These are phyloP conservation scores for Fusarium mexicanum DNA, from an alignment of 2,329 filamentous ascomycete species.

Conservation along the genomic window DNA sequence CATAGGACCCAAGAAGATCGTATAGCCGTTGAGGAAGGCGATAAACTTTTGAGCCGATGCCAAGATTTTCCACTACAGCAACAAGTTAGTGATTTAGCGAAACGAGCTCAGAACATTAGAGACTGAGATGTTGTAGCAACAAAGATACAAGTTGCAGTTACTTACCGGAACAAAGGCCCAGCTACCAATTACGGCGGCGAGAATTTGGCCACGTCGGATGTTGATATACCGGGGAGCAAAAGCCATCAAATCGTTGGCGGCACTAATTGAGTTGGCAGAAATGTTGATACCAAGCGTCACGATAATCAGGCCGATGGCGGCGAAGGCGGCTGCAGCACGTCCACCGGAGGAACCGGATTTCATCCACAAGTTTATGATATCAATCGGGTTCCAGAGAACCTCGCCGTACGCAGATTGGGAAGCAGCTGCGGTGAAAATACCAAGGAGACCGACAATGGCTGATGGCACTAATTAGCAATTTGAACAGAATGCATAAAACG, in stretches of 20 bases:
- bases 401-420: not conserved
- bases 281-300: slow-evolving; percentile 6
- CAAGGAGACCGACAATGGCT: slow-evolving; percentile 1
- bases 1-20: slow-evolving; percentile 4
- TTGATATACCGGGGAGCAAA: slow-evolving; percentile 11
- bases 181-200: not conserved
- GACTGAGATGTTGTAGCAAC: not conserved
- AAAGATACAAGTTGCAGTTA: not conserved
- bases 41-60: not conserved
- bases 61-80: not conserved
- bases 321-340: slow-evolving; percentile 6
- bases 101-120: not conserved
- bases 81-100: not conserved
- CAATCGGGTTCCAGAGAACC: slow-evolving; percentile 4
- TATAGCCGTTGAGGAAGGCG: slow-evolving; percentile 1
- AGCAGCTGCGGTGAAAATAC: slow-evolving; percentile 6
- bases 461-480: not conserved
- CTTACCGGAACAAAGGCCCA: slow-evolving; percentile 2
- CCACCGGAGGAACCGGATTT: not conserved
- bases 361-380: slow-evolving; percentile 2
- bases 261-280: slow-evolving; percentile 9
- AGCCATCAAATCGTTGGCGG: slow-evolving; percentile 8
- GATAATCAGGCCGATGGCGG: not conserved
- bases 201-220: slow-evolving; percentile 6
- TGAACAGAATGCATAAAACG: not conserved